Conservation (phyloP, 148 eudicot species). For the Cornus controversa region DNA sequence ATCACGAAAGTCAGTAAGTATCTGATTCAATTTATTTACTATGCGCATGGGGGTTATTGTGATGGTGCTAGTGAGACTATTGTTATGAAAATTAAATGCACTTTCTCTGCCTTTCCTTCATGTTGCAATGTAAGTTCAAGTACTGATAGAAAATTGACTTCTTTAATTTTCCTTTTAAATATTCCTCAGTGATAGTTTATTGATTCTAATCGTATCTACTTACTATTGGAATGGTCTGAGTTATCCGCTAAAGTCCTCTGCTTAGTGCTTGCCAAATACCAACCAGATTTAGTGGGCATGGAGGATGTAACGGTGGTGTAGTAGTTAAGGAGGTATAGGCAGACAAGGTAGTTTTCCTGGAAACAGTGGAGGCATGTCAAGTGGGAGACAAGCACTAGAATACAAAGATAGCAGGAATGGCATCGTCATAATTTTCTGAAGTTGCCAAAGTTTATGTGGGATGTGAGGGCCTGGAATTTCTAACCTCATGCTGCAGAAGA, state of each 20-base stretch:
- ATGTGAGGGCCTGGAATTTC: not conserved
- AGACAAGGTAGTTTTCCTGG: not conserved
- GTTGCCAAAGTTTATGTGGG: conserved; percentile 1
- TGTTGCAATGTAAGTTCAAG: not conserved
- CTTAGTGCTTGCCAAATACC: not conserved
- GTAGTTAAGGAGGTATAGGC: not conserved
- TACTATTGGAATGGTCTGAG: not conserved
- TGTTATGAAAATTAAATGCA: not conserved
- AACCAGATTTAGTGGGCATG: not conserved
- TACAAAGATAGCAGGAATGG: not conserved
- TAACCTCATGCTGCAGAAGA: not conserved
- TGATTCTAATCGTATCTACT: not conserved
- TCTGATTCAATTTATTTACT: conserved; percentile 20
- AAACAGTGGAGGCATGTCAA: not conserved
- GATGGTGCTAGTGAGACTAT: not conserved
- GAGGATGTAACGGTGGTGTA: not conserved
- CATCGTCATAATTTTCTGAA: not conserved
- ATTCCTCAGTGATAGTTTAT: not conserved
- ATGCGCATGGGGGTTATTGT: not conserved
- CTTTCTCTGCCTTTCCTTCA: not conserved
- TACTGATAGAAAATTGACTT: not conserved
- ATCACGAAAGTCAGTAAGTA: conserved; percentile 99
- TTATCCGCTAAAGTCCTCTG: not conserved
- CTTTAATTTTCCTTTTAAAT: too few relatives aligned
- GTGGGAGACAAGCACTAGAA: not conserved